Percentiles rank a stretch among this genome's conserved stretches.
Conservation (phyloP, 345 rosid genomes). For the Lepidium sativum region DNA sequence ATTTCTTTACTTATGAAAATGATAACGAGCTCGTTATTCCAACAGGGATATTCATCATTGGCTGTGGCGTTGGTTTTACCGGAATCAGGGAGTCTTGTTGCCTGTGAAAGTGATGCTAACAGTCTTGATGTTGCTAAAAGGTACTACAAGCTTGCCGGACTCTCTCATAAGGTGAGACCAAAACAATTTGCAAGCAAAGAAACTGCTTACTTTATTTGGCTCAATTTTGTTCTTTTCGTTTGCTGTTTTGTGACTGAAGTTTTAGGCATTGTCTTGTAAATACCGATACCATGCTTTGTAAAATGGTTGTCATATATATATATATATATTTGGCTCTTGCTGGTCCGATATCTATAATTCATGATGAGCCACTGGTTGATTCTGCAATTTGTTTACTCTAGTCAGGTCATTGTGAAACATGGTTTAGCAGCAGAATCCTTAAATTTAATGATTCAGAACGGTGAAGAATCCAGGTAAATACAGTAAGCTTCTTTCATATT, state of each 20-base stretch:
- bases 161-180: conserved; percentile 59
- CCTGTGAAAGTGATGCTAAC: conserved; percentile 77
- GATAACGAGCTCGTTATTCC: background rate
- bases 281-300: background rate
- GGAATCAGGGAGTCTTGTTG: conserved; percentile 71
- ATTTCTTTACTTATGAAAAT: background rate
- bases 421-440: conserved; percentile 67
- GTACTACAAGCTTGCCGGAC: conserved; percentile 73
- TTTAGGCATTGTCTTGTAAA: background rate
- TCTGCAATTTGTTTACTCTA: conserved; percentile 8
- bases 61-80: conserved; percentile 79
- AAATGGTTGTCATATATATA: background rate
- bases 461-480: conserved; percentile 67
- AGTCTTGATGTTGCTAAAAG: conserved; percentile 68
- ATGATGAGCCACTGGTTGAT: background rate
- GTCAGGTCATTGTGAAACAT: conserved; percentile 60
- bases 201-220: background rate
- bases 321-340: background rate
- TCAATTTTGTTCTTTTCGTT: background rate
- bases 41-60: conserved; percentile 87
- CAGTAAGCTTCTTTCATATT: background rate
- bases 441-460: conserved; percentile 54
- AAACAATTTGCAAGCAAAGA: background rate
- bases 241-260: background rate
- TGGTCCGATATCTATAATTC: background rate